phyloP scores from a whole-genome alignment of 345 rosid species.

The Arabidopsis arenosa region DNA sequence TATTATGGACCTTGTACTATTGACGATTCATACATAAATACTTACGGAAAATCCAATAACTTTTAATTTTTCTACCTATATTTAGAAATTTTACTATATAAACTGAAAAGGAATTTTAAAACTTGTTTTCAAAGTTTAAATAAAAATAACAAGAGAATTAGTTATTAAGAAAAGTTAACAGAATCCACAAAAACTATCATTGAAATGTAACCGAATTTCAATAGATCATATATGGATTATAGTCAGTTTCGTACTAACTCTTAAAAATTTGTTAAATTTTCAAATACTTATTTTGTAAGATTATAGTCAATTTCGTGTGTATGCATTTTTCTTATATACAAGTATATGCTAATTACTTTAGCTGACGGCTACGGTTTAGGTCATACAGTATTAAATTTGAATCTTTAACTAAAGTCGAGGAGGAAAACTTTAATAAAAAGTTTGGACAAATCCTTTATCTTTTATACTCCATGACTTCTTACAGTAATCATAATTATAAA shows the following conservation, averaged over 20 bases:
- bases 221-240: not conserved
- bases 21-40: not conserved
- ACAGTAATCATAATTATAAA: not conserved
- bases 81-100: not conserved
- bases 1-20: not conserved
- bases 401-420: constrained; percentile 33
- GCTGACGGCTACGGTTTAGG: constrained; percentile 28
- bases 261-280: not conserved
- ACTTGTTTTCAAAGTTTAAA: too few species aligned
- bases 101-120: not conserved
- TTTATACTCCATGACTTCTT: not conserved
- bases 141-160: too few species aligned
- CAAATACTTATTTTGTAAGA: not conserved
- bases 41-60: not conserved
- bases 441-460: not conserved
- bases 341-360: not conserved
- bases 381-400: constrained; percentile 4
- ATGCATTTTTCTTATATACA: not conserved
- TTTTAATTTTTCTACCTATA: not conserved
- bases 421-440: constrained; percentile 21
- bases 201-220: not conserved
- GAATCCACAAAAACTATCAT: not conserved
- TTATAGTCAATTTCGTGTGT: not conserved
- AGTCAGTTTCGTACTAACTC: too few species aligned
- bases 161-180: not conserved